A percentile compares a stretch with the other conserved stretches of the same genome.
Conservation (phyloP, 371 early-diverging fungal species). For the Circinella umbellata region DNA sequence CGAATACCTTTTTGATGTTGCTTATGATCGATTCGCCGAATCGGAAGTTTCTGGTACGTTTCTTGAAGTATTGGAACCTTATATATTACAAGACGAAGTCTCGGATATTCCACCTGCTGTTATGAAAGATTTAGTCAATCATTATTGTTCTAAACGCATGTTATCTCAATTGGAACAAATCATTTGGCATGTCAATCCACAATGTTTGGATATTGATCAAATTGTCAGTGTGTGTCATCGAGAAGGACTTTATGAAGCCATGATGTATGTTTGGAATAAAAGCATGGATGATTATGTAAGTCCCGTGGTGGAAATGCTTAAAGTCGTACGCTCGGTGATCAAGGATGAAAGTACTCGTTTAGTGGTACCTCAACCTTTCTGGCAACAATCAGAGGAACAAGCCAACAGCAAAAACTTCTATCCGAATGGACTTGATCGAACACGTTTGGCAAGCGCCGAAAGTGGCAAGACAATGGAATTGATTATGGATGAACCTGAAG, state of each 20-base stretch:
- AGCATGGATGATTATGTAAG: constrained; percentile 82
- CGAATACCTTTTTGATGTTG: constrained; percentile 74
- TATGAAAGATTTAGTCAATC: constrained; percentile 71
- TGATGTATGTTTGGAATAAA: constrained; percentile 82
- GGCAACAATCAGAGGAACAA: no score
- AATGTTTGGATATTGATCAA: constrained; percentile 76
- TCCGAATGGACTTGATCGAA: background rate
- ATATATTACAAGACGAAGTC: constrained; percentile 64
- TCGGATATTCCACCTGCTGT: constrained; percentile 69
- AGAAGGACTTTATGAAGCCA: constrained; percentile 70
- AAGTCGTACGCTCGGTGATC: constrained; percentile 61
- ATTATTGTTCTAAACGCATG: constrained; percentile 61
- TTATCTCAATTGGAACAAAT: constrained; percentile 71
- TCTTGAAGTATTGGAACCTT: constrained; percentile 70
- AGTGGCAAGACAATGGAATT: constrained; percentile 13
- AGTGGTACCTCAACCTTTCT: constrained; percentile 3
- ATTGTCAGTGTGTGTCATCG: constrained; percentile 69
- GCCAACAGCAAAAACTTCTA: constrained; percentile 1
- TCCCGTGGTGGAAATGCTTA: constrained; percentile 77
- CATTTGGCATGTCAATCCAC: constrained; percentile 78
- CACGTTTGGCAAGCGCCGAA: constrained; percentile 22
- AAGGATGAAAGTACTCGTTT: constrained; percentile 26
- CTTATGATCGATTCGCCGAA: constrained; percentile 75
- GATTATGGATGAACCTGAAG: constrained; percentile 17
- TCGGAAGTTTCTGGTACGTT: constrained; percentile 61